These are phyloP conservation scores for Ophiobolus disseminans DNA, from an alignment of 2,329 filamentous ascomycete genomes.

Conservation along the genomic window DNA sequence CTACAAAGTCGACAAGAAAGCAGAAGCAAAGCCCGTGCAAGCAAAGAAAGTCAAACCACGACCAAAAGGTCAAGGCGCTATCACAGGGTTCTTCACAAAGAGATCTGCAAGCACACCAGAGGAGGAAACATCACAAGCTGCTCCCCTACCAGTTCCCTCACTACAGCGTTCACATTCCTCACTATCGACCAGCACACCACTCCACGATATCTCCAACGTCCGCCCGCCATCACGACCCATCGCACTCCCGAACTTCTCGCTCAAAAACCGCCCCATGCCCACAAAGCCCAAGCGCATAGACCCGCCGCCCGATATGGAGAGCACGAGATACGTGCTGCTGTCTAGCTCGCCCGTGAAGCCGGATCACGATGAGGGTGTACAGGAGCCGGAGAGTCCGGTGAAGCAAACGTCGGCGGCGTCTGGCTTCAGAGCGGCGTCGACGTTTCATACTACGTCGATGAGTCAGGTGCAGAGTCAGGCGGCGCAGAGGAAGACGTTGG, in stretches of 20 bases:
- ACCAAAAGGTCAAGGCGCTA: slow-evolving; percentile 58
- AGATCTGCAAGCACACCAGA: slow-evolving; percentile 31
- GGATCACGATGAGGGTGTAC: slow-evolving; percentile 21
- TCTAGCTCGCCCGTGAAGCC: slow-evolving; percentile 52
- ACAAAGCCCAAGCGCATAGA: slow-evolving; percentile 36
- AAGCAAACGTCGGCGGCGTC: slow-evolving; percentile 11
- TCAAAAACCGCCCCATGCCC: slow-evolving; percentile 41
- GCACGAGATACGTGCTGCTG: slow-evolving; percentile 57
- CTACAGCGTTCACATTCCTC: slow-evolving; percentile 33
- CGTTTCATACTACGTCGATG: slow-evolving; percentile 55
- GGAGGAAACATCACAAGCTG: slow-evolving; percentile 10
- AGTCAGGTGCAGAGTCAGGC: slow-evolving; percentile 32
- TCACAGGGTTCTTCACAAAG: slow-evolving; percentile 59
- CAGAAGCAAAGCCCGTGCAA: slow-evolving; percentile 20
- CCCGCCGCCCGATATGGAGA: slow-evolving; percentile 29
- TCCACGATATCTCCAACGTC: slow-evolving; percentile 46
- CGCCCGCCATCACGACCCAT: slow-evolving; percentile 21
- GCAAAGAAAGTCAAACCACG: slow-evolving; percentile 44
- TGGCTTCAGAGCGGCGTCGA: slow-evolving; percentile 47
- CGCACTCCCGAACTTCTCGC: slow-evolving; percentile 39
- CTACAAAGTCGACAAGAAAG: slow-evolving; percentile 38
- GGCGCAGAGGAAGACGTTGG: slow-evolving; percentile 56
- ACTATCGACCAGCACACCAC: slow-evolving; percentile 19
- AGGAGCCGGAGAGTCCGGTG: slow-evolving; percentile 15
- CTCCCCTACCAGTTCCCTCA: slow-evolving; percentile 7